Base-by-base conservation (phyloP, 73 alveolate genomes). In the Blepharisma japonicum region DNA sequence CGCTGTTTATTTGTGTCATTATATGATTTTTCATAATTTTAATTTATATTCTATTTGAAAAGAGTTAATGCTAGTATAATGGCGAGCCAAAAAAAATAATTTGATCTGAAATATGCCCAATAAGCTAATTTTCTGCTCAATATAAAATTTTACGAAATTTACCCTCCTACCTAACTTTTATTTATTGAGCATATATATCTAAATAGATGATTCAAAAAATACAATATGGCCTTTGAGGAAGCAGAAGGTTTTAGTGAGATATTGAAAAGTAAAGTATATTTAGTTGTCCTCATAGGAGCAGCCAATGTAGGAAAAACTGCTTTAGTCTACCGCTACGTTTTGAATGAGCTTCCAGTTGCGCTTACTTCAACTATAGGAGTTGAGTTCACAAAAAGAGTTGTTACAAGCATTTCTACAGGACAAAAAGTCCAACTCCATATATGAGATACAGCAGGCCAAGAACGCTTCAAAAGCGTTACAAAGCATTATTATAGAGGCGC, bases 361-460 rank as follows among this genome's bases (percentile, higher is more conserved):
- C 80, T 70, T 9, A 45, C 56, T 45, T 70, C 80, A 70, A 70
- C 80, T 14, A 45, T 70, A 14, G 80, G 80, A 38, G 80, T 70
- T 14, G 80, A 70, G 4, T 70, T 70, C 39, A 70, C 56, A 3
- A 70, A 45, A n/a, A 18, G 80, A 70, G 74, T 61, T 18, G 74
- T 61, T 11, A 70, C 80, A 38, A n/a, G n/a, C 11, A 45, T 14
- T 7, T n/a, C 25, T 18, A 14, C 56, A n/a, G 81, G 66, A 7
- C n/a, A 55, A 55, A 9, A 49, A 55, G 80, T 83, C 20, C 77
- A 83, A 68, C 55, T 83, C 45, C 71, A 68, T n/a, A 68, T 83
- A 25, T 83, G 91, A 91, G 91, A 83, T 71, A 81, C 91, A 51
- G 89, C 86, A 82, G 95, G 93, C 18, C 71, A 86, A 84, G 95